A percentile compares a stretch with the other conserved stretches of the same genome.
phyloP scores from a whole-genome alignment of 2,329 filamentous ascomycete species.

The Cyphellophora attinorum region DNA sequence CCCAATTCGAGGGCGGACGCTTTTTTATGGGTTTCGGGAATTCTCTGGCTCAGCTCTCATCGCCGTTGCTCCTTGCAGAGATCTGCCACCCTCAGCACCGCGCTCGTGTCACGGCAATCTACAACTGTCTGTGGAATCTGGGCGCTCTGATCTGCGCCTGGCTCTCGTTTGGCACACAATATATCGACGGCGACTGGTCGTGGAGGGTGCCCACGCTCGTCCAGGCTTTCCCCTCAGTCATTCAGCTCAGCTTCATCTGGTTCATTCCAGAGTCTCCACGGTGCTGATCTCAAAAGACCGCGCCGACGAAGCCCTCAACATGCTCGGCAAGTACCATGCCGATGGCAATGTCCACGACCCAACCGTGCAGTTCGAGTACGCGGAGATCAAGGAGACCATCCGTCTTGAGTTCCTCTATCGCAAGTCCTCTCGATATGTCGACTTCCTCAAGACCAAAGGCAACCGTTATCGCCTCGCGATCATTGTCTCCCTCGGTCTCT shows the following conservation, averaged over 20 bases:
- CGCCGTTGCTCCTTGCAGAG: slow-evolving; percentile 31
- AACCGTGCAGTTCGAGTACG: slow-evolving; percentile 16
- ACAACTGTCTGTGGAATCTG: slow-evolving; percentile 44
- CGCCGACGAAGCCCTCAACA: slow-evolving; percentile 19
- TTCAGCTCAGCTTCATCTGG: slow-evolving; percentile 46
- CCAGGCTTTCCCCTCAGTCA: slow-evolving; percentile 46
- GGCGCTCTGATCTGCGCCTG: slow-evolving; percentile 41
- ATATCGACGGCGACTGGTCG: slow-evolving; percentile 35
- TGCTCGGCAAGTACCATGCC: slow-evolving; percentile 28
- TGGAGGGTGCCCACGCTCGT: slow-evolving; percentile 59
- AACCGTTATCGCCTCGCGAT: slow-evolving; percentile 48
- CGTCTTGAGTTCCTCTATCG: slow-evolving; percentile 43
- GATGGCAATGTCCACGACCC: slow-evolving; percentile 31
- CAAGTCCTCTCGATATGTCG: slow-evolving; percentile 39
- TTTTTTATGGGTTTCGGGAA: slow-evolving; percentile 56
- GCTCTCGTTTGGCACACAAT: slow-evolving; percentile 34
- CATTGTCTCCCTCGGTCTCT: slow-evolving; percentile 41
- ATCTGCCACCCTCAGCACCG: slow-evolving; percentile 39
- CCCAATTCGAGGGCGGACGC: slow-evolving; percentile 48
- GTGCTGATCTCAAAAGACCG: slow-evolving; percentile 36
- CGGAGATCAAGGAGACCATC: slow-evolving; percentile 28
- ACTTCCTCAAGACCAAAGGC: slow-evolving; percentile 51
- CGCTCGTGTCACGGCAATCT: slow-evolving; percentile 38
- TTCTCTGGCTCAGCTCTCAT: slow-evolving; percentile 29
- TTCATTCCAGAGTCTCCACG: slow-evolving; percentile 59